phyloP scores from a whole-genome alignment of 176 grass and related monocot genomes.

The Metroxylon sagu region DNA sequence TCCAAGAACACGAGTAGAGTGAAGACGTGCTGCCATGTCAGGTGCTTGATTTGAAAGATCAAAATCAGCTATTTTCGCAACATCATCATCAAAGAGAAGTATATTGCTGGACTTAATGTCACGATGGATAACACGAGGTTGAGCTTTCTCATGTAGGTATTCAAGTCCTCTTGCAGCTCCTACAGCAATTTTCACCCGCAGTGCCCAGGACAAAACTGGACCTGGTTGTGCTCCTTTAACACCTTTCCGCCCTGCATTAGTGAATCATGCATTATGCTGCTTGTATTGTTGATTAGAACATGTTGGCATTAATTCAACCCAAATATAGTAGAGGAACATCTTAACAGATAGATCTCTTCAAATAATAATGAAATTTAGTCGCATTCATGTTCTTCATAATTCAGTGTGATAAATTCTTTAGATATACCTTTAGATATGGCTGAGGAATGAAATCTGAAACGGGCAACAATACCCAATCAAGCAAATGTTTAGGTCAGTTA shows the following conservation, averaged over 20 bases:
- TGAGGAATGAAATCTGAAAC: too few species aligned
- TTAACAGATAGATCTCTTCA: background rate
- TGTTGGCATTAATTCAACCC: too few species aligned
- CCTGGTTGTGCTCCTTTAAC: conserved; percentile 71
- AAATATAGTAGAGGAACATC: too few species aligned
- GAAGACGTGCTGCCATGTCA: conserved; percentile 77
- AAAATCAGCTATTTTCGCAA: conserved; percentile 58
- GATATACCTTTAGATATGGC: too few species aligned
- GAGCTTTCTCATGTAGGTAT: conserved; percentile 71
- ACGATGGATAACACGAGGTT: conserved; percentile 35
- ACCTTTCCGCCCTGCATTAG: conserved; percentile 54
- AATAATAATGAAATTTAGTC: too few species aligned
- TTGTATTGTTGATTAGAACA: too few species aligned
- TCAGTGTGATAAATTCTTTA: too few species aligned
- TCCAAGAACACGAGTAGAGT: conserved; percentile 78
- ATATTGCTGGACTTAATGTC: conserved; percentile 16
- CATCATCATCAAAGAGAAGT: conserved; percentile 38
- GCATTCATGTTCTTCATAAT: too few species aligned
- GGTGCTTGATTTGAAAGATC: conserved; percentile 68
- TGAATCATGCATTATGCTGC: background rate
- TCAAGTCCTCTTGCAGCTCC: conserved; percentile 55
- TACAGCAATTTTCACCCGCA: conserved; percentile 53
- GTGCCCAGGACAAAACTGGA: conserved; percentile 49
- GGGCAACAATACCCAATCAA: too few species aligned
- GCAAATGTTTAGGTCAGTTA: too few species aligned